Conservation (phyloP, 2,329 filamentous ascomycete genomes). For the Pseudocercospora crystallina region DNA sequence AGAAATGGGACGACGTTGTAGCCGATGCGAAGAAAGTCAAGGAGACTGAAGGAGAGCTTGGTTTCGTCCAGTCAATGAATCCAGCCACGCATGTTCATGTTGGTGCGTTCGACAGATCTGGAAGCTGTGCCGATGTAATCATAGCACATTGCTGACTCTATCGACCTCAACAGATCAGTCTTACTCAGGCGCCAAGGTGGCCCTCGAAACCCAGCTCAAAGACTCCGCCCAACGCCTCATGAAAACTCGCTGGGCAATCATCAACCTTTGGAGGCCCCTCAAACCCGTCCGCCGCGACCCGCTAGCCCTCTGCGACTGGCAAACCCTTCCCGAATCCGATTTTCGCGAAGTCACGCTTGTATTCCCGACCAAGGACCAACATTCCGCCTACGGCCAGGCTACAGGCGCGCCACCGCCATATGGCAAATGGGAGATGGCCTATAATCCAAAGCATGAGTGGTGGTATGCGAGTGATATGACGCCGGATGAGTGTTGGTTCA, state of each 20-base stretch:
- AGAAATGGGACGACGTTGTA: slow-evolving; percentile 2
- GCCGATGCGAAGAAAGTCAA: not conserved
- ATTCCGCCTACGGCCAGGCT: not conserved
- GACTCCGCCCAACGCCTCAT: not conserved
- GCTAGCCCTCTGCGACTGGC: slow-evolving; percentile 10
- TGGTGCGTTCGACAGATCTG: not conserved
- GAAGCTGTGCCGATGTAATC: too few species aligned
- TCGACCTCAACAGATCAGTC: slow-evolving; percentile 4
- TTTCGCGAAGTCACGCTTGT: not conserved
- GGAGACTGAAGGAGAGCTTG: not conserved
- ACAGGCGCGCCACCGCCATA: not conserved
- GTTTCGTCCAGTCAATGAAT: not conserved
- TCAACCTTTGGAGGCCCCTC: slow-evolving; percentile 12
- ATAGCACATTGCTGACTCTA: not conserved
- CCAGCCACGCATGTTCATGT: slow-evolving; percentile 6
- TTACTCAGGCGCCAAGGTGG: slow-evolving; percentile 4
- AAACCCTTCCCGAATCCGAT: slow-evolving; percentile 6
- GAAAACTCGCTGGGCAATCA: slow-evolving; percentile 7
- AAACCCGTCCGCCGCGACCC: slow-evolving; percentile 5
- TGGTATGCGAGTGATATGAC: slow-evolving; percentile 6
- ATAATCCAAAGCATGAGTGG: slow-evolving; percentile 6
- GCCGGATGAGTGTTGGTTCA: slow-evolving; percentile 5
- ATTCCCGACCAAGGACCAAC: not conserved
- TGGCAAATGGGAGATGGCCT: not conserved
- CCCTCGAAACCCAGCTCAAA: not conserved